Base-by-base conservation (phyloP, 192 early-diverging fungal species). In the Podila epigama region DNA sequence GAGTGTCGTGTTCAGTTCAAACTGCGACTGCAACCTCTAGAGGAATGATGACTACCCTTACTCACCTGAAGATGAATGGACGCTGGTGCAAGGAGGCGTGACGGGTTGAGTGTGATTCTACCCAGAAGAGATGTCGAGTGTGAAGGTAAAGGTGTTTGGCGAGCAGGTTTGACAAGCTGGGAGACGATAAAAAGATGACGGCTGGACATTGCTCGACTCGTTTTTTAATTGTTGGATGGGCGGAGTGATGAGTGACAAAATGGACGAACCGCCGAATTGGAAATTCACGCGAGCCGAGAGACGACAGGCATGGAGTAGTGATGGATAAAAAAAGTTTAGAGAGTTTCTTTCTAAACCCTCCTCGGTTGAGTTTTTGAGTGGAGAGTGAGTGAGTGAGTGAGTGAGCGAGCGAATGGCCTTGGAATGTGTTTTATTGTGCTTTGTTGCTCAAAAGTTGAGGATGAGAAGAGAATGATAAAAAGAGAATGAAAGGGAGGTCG, bases 131-230 rank as follows among this genome's bases (percentile, higher is more conserved):
- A 25, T 2, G 48, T 9, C 9, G 50, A 28, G 20, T 20, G 34
- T 52, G 66, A 36, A 40, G 48, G 9, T 20, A 50, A 54, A 51
- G 48, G 40, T 48, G 18, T 41, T n/a, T 51, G 28, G 50, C 25
- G 56, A 18, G 67, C n/a, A 39, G 48, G 58, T 28, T 68, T 68
- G 22, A 44, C 5, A 44, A 59, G 56, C 20, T 59, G 55, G 22
- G 58, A 60, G 34, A 60, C n/a, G 35, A 60, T 12, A 32, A 37
- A 41, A 36, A 69, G 44, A n/a, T n/a, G 64, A 5, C 64, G 53
- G 28, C 51, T 59, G 27, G 67, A 53, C 67, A 69, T 69, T 59
- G 67, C 56, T 68, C 40, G 31, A 0, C 27, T 41, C 27, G 27
- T n/a, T 25, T 48, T 48, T 22, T 48, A 22, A 22, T 9, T 48